phyloP scores from a whole-genome alignment of 768 basidiomycete genomes.

The Lactifluus echinatus region DNA sequence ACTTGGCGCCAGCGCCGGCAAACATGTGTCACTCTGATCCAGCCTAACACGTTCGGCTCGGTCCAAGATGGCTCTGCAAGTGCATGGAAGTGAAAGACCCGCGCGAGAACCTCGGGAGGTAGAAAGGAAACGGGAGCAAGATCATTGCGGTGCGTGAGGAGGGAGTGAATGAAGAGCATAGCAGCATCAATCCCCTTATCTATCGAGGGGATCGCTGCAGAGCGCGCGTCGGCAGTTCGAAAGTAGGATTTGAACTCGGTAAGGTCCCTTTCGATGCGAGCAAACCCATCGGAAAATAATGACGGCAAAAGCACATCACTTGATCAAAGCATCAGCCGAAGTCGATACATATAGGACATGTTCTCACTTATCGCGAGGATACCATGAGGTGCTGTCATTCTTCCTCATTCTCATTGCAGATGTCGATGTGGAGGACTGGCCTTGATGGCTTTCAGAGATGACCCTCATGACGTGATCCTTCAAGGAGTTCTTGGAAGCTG shows the following conservation, averaged over 20 bases:
- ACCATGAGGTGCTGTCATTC: too few relatives aligned
- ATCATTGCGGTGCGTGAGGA: constrained; percentile 3
- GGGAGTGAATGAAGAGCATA: background rate
- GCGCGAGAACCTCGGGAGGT: constrained; percentile 11
- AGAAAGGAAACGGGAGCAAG: constrained; percentile 3
- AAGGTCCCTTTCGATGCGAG: background rate
- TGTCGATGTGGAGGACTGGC: background rate
- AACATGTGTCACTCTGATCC: constrained; percentile 14
- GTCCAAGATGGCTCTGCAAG: background rate
- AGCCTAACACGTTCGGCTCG: too few relatives aligned
- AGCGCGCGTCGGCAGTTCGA: background rate
- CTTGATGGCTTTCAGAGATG: background rate
- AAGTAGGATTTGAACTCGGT: background rate
- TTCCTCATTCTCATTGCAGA: background rate
- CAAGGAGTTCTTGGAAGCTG: background rate
- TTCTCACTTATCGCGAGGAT: background rate
- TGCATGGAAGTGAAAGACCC: constrained; percentile 1
- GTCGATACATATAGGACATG: background rate
- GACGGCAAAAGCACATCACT: background rate
- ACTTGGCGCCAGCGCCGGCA: constrained; percentile 14
- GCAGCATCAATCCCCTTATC: background rate
- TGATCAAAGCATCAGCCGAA: background rate
- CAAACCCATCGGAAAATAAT: background rate
- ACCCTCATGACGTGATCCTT: background rate
- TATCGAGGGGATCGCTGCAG: background rate